phyloP scores from a whole-genome alignment of 768 basidiomycete species.

The Clathrus columnatus region DNA sequence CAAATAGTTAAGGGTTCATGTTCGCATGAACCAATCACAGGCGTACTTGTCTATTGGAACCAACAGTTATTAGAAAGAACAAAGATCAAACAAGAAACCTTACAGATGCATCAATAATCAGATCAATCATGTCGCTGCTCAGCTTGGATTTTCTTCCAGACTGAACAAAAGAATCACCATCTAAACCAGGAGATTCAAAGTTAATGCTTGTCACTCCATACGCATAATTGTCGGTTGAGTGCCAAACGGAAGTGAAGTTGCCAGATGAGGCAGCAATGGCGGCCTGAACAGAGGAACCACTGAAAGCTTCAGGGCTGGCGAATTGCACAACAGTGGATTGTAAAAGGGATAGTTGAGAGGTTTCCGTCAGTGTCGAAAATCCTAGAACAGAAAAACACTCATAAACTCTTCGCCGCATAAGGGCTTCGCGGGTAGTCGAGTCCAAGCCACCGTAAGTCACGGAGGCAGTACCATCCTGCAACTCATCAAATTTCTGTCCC shows the following conservation, averaged over 20 bases:
- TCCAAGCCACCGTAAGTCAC: conserved; percentile 36
- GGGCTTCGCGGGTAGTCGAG: conserved; percentile 70
- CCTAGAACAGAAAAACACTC: conserved; percentile 86
- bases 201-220: conserved; percentile 79
- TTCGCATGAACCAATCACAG: conserved; percentile 76
- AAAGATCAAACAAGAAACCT: conserved; percentile 17
- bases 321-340: conserved; percentile 77
- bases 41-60: conserved; percentile 54
- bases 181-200: conserved; percentile 28
- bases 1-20: conserved; percentile 75
- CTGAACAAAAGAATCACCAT: conserved; percentile 20
- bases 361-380: conserved; percentile 67
- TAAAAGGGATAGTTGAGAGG: conserved; percentile 71
- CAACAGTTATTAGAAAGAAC: conserved; percentile 3
- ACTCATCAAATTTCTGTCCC: conserved; percentile 59
- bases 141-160: conserved; percentile 37
- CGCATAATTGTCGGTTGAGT: conserved; percentile 78
- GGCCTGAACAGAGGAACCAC: conserved; percentile 80
- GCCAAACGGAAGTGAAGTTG: conserved; percentile 79
- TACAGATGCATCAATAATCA: conserved; percentile 71
- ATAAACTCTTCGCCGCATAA: conserved; percentile 76
- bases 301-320: conserved; percentile 78
- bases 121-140: conserved; percentile 75
- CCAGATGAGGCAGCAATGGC: conserved; percentile 84
- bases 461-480: conserved; percentile 30